Conservation (phyloP, 2,329 filamentous ascomycete genomes). For the Stemphylium beticola region DNA sequence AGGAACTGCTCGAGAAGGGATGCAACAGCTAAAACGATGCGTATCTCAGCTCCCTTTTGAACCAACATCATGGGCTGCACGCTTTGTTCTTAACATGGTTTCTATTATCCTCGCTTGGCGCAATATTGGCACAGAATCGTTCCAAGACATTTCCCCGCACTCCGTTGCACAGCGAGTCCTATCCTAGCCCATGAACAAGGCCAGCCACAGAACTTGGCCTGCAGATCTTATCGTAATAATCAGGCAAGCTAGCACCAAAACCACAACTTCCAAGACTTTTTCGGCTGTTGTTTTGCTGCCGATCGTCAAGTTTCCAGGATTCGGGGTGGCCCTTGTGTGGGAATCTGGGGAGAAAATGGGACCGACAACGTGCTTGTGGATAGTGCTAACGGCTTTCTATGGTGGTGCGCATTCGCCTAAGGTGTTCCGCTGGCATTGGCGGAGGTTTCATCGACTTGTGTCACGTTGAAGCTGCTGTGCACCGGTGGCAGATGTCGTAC, state of each 20-base stretch:
- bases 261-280: constrained; percentile 8
- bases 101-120: constrained; percentile 3
- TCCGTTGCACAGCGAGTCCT: constrained; percentile 10
- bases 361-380: constrained; percentile 2
- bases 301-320: background rate
- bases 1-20: background rate
- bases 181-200: background rate
- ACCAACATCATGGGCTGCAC: background rate
- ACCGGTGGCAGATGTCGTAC: background rate
- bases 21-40: no score
- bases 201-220: constrained; percentile 15
- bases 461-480: constrained; percentile 1
- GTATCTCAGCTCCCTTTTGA: background rate
- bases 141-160: constrained; percentile 37
- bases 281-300: constrained; percentile 1
- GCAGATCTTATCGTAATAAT: constrained; percentile 12
- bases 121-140: constrained; percentile 21
- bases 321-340: background rate
- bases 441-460: background rate
- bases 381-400: background rate
- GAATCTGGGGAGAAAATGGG: constrained; percentile 8
- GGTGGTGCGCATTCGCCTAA: background rate
- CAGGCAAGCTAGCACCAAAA: background rate
- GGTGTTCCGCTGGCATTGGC: background rate
- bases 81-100: no score